Evolutionary conservation across 2,329 filamentous ascomycete genomes (phyloP).

Genomic region (Pseudocercospora pini-densiflorae): DNA sequence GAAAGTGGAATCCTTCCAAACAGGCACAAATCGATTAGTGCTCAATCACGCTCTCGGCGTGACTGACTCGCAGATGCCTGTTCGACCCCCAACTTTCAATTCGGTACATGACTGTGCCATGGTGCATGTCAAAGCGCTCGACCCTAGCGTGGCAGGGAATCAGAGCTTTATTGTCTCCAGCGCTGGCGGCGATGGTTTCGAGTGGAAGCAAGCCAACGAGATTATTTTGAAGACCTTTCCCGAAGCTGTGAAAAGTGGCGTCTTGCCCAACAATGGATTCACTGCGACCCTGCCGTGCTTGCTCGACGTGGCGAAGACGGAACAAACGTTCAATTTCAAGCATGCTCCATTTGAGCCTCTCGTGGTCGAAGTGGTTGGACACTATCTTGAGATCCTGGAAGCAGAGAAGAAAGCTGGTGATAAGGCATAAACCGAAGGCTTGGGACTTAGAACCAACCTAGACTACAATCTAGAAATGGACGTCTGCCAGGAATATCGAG

Average conservation of each 20-base stretch:
- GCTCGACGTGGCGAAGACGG: constrained; percentile 17
- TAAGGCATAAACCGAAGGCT: not conserved
- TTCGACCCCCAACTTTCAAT: not conserved
- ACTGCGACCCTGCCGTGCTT: constrained; percentile 11
- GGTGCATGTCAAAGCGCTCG: constrained; percentile 37
- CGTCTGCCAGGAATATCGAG: too few relatives aligned
- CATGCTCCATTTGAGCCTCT: constrained; percentile 13
- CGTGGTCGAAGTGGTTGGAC: constrained; percentile 14
- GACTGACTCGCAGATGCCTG: not conserved
- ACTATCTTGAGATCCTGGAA: constrained; percentile 17
- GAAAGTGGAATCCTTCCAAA: constrained; percentile 22
- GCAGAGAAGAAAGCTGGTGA: not conserved
- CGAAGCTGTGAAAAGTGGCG: constrained; percentile 16
- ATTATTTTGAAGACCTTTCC: constrained; percentile 15
- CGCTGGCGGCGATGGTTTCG: constrained; percentile 20
- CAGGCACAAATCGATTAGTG: constrained; percentile 33
- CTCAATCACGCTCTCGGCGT: constrained; percentile 28
- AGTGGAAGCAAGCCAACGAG: constrained; percentile 28
- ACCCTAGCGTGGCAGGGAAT: constrained; percentile 25
- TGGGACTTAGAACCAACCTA: too few relatives aligned
- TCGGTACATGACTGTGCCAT: not conserved
- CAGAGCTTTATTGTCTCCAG: constrained; percentile 28
- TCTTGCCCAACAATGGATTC: constrained; percentile 22
- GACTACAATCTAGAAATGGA: too few relatives aligned
- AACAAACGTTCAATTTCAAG: constrained; percentile 17